Base-by-base conservation (phyloP, 371 early-diverging fungal species). In the Gilbertella persicaria region DNA sequence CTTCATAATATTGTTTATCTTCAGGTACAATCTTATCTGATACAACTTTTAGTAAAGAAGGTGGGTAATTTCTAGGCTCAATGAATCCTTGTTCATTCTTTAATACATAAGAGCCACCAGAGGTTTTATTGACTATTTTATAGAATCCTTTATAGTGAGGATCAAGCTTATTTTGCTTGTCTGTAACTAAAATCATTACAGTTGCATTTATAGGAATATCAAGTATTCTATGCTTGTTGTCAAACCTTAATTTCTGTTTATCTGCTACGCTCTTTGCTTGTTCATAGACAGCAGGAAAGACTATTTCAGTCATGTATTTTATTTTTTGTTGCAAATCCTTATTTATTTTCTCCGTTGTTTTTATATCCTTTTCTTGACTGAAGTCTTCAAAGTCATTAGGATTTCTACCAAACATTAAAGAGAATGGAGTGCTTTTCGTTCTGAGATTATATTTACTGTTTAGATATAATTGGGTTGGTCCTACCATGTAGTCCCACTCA, bases 401-500 rank as follows among this genome's bases (percentile, higher is more conserved):
- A 33, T 35, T 23, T 14, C 61, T 38, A 3, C 50, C 58, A 30
- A 60, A 60, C 45, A 64, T 60, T 1, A 50, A 23, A 1, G 40
- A 17, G 38, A 64, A 58, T 2, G 58, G 53, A 13, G 53, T n/a
- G 19, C 26, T 42, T 24, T 39, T 55, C 3, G 50, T 54, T 21
- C 42, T 29, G 7, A 10, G 16, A 40, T 60, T 50, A 28, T 39
- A 28, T 29, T 50, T 50, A 29, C 21, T 29, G 20, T 50, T 62
- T 8, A 63, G 40, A n/a, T 30, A 45, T n/a, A 51, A 33, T 33
- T 71, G 71, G 20, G 53, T 35, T 5, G 43, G 48, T 6, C 64
- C 57, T 21, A 71, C 42, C 28, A 40, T 54, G 4, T 35, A 13
- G 30, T 59, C 53, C 67, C 71, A 71, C 4, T 64, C 58, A 16